Evolutionary conservation across 257 asterid species (phyloP), one percentile per base, ranked within the genome.

Genomic region (Nicotiana noctiflora): DNA sequence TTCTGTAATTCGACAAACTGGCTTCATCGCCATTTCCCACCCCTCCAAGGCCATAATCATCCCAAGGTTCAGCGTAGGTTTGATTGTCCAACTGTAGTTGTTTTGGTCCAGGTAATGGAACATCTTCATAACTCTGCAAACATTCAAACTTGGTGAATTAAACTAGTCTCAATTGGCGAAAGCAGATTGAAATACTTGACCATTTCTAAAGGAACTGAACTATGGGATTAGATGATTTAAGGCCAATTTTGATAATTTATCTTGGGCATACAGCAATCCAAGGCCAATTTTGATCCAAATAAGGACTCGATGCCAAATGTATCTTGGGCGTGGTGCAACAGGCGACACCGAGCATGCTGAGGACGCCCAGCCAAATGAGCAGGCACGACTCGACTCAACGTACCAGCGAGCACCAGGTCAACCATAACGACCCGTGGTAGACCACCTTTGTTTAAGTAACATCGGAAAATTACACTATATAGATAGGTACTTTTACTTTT

Each of bases 101-200:
- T 67, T 87, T 90, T 72, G 89, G 91, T 19, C 92, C 92, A 19
- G 94, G 85, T 19, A 91, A 70, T 78, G 96, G 92, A n/a, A 90
- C 97, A 9, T 92, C 96, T 17, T 87, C 97, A 80, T 92, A 94
- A 80, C 95, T 96, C 99, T 96, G 95, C 75, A 72, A 2, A 70
- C 14, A 70, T 70, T 19, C 32, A 49, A 49, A 40, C 53, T 15
- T 3, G 81, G 52, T 60, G 61, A 19, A 60, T 78, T 74, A 32
- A 18, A 29, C 44, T 40, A 10, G 40, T 27, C n/a, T 40, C 44
- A 40, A 68, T 1, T 68, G 29, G 55, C 0, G 18, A 51, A 51
- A 3, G 55, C 59, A 15, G 59, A 53, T 53, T 53, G n/a, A 53
- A 53, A 15, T 53, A 53, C 19, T 15, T 15, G 59, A 52, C 59